Evolutionary conservation across 192 early-diverging fungal species (phyloP), one percentile per base, ranked within the genome.

Genomic region (Linnemannia schmuckeri): DNA sequence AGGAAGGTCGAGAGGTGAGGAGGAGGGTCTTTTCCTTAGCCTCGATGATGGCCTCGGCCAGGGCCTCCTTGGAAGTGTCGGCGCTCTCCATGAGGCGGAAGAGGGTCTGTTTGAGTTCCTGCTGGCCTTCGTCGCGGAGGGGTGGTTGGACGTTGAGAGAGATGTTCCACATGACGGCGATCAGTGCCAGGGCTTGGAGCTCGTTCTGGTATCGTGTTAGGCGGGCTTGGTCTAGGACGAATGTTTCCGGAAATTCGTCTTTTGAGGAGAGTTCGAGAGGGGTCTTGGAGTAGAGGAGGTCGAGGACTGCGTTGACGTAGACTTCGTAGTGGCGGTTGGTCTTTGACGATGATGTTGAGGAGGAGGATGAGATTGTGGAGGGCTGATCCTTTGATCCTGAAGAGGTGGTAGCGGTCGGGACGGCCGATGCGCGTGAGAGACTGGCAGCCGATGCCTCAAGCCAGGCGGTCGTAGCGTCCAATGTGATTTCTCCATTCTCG

Each of bases 131-230:
- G 30, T 49, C 79, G 10, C 41, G 74, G 0, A 79, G 27, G 20
- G 91, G 85, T 0, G 84, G 80, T 3, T 90, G 89, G 79, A 90
- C 80, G 75, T 96, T 96, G 80, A 93, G 93, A 10, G 93, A 88
- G 30, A 97, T 83, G 90, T 95, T 95, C 52, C 95, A 46, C 80
- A 97, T 85, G 1, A 93, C 91, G 18, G 94, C 91, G 4, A 93
- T 92, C 42, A 96, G 91, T 0, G 90, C 92, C 35, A 96, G 72
- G 1, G 92, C 91, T 73, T 96, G 95, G 1, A 91, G 85, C 70
- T 96, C 94, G 78, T 96, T 96, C 86, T 96, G 96, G 74, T 91
- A 93, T 0, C 74, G 88, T 68, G 82, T 89, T 42, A 97, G 70
- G 1, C 96, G 92, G 13, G 92, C 88, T 18, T 88, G 85, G 79